Conservation (phyloP, 352 stramenopile species). For the Thraustotheca clavata region DNA sequence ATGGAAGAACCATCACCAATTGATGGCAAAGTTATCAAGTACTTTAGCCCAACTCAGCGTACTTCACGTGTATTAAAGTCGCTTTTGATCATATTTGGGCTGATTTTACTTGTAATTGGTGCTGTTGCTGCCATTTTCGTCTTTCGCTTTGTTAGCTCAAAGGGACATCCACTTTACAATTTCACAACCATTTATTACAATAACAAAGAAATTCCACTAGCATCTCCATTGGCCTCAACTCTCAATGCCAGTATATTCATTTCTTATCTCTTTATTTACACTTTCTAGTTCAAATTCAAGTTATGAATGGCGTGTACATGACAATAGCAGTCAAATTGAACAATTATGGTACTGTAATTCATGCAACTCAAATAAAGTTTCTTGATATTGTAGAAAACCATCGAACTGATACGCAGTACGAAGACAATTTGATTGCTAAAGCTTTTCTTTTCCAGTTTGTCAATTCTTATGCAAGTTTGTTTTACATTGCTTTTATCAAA, state of each 20-base stretch:
- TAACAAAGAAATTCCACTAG: slow-evolving; percentile 31
- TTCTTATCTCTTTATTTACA: not conserved
- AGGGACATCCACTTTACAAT: slow-evolving; percentile 36
- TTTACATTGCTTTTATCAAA: slow-evolving; percentile 85
- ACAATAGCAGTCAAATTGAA: slow-evolving; percentile 55
- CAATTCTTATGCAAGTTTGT: slow-evolving; percentile 73
- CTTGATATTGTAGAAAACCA: too few species aligned
- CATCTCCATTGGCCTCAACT: slow-evolving; percentile 36
- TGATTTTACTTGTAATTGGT: slow-evolving; percentile 61
- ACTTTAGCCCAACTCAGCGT: slow-evolving; percentile 56
- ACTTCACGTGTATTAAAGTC: slow-evolving; percentile 38
- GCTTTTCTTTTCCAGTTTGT: slow-evolving; percentile 80
- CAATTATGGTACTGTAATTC: slow-evolving; percentile 25
- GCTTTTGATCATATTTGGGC: slow-evolving; percentile 47
- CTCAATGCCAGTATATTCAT: slow-evolving; percentile 39
- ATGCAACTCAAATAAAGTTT: slow-evolving; percentile 22
- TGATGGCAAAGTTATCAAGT: slow-evolving; percentile 57
- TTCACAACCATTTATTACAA: slow-evolving; percentile 48
- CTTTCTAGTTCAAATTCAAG: slow-evolving; percentile 54
- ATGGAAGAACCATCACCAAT: slow-evolving; percentile 61
- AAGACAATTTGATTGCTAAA: slow-evolving; percentile 85
- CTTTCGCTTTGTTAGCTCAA: slow-evolving; percentile 54
- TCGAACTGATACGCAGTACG: slow-evolving; percentile 93
- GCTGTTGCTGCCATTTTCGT: slow-evolving; percentile 63
- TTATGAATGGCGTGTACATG: slow-evolving; percentile 70